Conservation (phyloP, 768 basidiomycete genomes). For the Daedaleopsis sinensis region DNA sequence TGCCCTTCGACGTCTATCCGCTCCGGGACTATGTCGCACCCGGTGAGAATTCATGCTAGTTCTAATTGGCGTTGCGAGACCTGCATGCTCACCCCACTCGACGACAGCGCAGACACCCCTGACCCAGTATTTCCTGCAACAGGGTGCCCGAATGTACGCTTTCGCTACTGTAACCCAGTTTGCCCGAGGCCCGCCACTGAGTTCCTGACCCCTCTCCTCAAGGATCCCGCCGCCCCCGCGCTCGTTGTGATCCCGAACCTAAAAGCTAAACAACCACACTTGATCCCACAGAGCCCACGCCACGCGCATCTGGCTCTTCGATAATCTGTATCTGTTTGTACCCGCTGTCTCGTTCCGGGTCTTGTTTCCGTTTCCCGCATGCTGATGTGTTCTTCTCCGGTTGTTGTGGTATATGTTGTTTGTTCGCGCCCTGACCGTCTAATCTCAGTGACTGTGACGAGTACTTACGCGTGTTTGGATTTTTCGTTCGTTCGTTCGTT, state of each 20-base stretch:
- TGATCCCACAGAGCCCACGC: background rate
- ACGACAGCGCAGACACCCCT: constrained; percentile 49
- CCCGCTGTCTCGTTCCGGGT: background rate
- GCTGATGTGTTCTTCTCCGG: background rate
- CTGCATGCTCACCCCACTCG: constrained; percentile 1
- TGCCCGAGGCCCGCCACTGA: constrained; percentile 27
- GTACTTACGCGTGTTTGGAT: background rate
- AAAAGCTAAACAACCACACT: background rate
- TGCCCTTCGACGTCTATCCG: constrained; percentile 77
- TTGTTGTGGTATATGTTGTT: background rate
- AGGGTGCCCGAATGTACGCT: constrained; percentile 60
- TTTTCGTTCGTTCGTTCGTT: constrained; percentile 3
- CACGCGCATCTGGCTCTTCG: background rate
- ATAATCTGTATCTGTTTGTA: background rate
- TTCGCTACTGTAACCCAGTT: constrained; percentile 39
- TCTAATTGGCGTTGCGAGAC: background rate
- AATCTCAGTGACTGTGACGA: background rate
- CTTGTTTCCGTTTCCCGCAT: background rate
- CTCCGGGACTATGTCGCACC: constrained; percentile 77
- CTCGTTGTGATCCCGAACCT: constrained; percentile 3
- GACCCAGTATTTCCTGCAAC: constrained; percentile 59
- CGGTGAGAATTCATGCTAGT: constrained; percentile 50
- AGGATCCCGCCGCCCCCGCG: constrained; percentile 25
- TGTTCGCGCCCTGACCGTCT: no score
- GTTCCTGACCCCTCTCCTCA: constrained; percentile 19